A percentile compares a stretch with the other conserved stretches of the same genome.
Conservation (phyloP, 345 rosid genomes). For the Salix udensis region DNA sequence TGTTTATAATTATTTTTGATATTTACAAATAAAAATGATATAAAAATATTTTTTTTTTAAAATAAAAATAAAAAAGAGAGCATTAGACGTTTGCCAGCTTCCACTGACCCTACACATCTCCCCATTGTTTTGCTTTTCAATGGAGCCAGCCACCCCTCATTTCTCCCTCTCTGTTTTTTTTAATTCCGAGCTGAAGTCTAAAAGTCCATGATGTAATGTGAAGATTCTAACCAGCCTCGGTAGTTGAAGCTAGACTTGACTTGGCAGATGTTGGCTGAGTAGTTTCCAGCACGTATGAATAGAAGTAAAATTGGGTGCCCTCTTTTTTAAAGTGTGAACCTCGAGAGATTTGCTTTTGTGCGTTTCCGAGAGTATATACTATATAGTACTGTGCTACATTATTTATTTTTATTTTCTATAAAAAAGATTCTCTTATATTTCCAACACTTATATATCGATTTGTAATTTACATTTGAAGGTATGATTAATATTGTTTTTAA, state of each 20-base stretch:
- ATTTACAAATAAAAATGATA: no score
- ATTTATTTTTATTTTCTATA: no score
- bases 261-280: neutral
- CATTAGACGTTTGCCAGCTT: neutral
- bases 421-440: no score
- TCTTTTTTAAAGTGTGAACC: neutral
- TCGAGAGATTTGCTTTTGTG: neutral
- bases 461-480: no score
- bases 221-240: neutral
- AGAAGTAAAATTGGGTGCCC: neutral
- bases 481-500: no score
- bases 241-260: neutral
- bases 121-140: neutral
- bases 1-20: fast-evolving
- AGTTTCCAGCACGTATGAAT: neutral
- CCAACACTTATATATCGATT: no score
- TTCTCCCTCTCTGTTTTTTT: neutral
- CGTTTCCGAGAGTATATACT: no score
- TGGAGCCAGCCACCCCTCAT: neutral
- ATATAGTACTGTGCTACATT: no score
- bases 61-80: no score
- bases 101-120: neutral
- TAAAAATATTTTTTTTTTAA: no score
- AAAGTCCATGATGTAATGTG: neutral
- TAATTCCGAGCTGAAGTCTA: neutral